Conservation (phyloP, 768 basidiomycete genomes). For the Terana coerulea region DNA sequence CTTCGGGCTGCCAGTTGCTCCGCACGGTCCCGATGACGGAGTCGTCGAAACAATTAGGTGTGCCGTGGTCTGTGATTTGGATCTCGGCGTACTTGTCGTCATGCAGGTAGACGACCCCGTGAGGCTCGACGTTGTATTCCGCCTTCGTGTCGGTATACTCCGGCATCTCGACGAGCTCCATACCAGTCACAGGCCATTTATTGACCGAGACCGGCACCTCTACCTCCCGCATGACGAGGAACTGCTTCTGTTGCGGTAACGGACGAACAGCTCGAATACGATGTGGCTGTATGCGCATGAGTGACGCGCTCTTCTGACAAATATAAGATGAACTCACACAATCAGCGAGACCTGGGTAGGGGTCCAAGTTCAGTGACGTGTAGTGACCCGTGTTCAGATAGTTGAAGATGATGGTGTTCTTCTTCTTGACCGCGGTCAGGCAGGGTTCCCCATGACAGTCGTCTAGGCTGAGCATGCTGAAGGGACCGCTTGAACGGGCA, state of each 20-base stretch:
- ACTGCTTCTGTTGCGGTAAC: conserved; percentile 14
- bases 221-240: conserved; percentile 23
- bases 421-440: conserved; percentile 37
- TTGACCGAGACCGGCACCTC: not conserved
- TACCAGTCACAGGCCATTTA: not conserved
- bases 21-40: not conserved
- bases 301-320: not conserved
- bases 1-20: not conserved
- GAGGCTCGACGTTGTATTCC: not conserved
- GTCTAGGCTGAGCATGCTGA: conserved; percentile 36
- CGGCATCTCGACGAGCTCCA: conserved; percentile 12
- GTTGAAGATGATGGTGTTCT: conserved; percentile 38
- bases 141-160: no score
- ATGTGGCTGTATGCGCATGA: conserved; percentile 4
- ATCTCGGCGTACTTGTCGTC: not conserved
- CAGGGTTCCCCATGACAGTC: conserved; percentile 36
- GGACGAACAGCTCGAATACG: conserved; percentile 16
- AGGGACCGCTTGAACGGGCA: conserved; percentile 33
- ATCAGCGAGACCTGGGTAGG: not conserved
- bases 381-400: conserved; percentile 32
- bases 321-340: conserved; percentile 4
- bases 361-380: conserved; percentile 34
- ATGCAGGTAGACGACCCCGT: not conserved
- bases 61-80: conserved; percentile 7
- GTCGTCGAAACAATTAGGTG: conserved; percentile 7